Evolutionary conservation across 805 yeast genomes (phyloP).

Genomic region (Saccharomyces mikatae): DNA sequence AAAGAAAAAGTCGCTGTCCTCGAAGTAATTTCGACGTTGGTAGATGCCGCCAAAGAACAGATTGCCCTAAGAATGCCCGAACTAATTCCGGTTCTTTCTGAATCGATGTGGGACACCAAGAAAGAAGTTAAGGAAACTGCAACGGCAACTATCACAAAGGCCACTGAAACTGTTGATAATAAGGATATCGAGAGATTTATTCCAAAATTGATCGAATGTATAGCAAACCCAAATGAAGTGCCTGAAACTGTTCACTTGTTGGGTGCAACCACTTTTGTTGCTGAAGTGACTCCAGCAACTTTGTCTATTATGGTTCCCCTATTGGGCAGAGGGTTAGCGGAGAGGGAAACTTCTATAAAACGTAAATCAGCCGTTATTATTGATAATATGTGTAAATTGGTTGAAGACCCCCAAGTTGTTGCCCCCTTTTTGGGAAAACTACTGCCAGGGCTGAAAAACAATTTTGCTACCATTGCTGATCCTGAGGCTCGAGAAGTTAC

Average conservation of each 20-base stretch:
- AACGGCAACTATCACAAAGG: constrained; percentile 83
- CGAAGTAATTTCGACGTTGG: constrained; percentile 73
- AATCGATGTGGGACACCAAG: constrained; percentile 99
- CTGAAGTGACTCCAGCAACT: constrained; percentile 98
- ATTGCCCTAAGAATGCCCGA: constrained; percentile 98
- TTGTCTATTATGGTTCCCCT: constrained; percentile 97
- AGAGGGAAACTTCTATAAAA: constrained; percentile 97
- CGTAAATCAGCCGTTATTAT: constrained; percentile 98
- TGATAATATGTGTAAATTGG: constrained; percentile 99
- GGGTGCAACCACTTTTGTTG: constrained; percentile 98
- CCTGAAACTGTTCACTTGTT: constrained; percentile 96
- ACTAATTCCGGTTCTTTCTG: constrained; percentile 92
- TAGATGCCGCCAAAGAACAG: constrained; percentile 87
- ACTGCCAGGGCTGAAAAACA: constrained; percentile 88
- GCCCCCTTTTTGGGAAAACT: constrained; percentile 94
- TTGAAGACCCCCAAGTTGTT: constrained; percentile 98
- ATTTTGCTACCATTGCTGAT: constrained; percentile 93
- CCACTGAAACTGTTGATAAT: constrained; percentile 95
- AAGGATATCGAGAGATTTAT: constrained; percentile 98
- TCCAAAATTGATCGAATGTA: constrained; percentile 92
- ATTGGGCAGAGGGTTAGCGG: constrained; percentile 96
- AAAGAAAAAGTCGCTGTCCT: constrained; percentile 89
- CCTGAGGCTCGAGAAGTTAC: constrained; percentile 99
- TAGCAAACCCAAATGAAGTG: constrained; percentile 89
- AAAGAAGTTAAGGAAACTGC: constrained; percentile 94